Conservation (phyloP, 1,139 yeast genomes). For the Waltiozyma sp. region DNA sequence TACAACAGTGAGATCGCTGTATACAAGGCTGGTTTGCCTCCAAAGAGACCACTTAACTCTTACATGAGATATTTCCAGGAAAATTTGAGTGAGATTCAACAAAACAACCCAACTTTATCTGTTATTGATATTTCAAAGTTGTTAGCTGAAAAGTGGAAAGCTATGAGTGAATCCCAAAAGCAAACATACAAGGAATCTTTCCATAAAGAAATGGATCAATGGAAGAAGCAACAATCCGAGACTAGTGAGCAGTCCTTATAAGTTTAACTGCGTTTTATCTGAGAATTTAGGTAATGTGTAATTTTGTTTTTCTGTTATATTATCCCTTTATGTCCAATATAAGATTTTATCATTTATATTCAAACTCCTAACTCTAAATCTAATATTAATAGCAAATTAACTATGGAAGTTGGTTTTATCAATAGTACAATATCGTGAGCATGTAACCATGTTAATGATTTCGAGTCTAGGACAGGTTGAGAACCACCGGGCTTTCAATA, state of each 20-base stretch:
- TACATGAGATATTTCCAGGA: constrained; percentile 15
- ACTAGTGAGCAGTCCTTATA: neutral
- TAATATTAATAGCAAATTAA: too few relatives aligned
- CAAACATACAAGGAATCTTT: constrained; percentile 5
- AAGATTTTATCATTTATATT: too few relatives aligned
- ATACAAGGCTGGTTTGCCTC: constrained; percentile 9
- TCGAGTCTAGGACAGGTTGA: too few relatives aligned
- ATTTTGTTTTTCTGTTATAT: neutral
- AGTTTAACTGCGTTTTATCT: neutral
- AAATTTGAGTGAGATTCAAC: constrained; percentile 10
- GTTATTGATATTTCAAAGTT: constrained; percentile 14
- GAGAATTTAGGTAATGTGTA: neutral
- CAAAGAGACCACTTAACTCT: constrained; percentile 20
- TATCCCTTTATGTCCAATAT: too few relatives aligned
- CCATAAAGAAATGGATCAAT: constrained; percentile 4
- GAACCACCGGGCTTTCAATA: too few relatives aligned
- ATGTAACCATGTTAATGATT: too few relatives aligned
- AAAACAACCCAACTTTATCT: constrained; percentile 14
- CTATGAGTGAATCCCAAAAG: constrained; percentile 16
- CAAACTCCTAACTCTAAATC: too few relatives aligned
- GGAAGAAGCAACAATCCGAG: constrained; percentile 2
- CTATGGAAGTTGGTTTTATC: too few relatives aligned
- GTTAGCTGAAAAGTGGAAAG: constrained; percentile 20
- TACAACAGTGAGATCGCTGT: constrained; percentile 8
- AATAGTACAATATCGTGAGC: too few relatives aligned